Evolutionary conservation across 2,329 filamentous ascomycete species (phyloP).

Genomic region (Aspergillus oerlinghausenensis): DNA sequence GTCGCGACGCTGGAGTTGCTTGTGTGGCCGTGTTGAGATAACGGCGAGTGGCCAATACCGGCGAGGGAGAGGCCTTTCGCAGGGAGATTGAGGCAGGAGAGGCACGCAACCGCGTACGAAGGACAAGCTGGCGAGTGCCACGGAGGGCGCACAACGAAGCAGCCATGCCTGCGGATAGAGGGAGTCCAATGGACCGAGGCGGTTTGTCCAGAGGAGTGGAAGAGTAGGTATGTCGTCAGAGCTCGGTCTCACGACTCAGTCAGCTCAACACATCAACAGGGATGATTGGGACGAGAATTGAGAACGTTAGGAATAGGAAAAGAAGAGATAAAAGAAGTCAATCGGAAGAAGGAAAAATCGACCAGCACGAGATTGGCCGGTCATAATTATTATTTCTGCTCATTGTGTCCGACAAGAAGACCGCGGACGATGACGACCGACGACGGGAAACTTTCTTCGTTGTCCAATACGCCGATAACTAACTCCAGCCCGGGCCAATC

Average conservation of each 20-base stretch:
- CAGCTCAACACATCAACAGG: neutral
- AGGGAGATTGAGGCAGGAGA: constrained; percentile 19
- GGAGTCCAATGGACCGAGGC: neutral
- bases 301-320: neutral
- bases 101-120: constrained; percentile 27
- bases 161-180: constrained; percentile 20
- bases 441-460: constrained; percentile 12
- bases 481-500: constrained; percentile 12
- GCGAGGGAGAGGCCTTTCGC: constrained; percentile 22
- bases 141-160: constrained; percentile 33
- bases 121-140: constrained; percentile 31
- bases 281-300: neutral
- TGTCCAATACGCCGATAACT: constrained; percentile 7
- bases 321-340: constrained; percentile 2
- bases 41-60: constrained; percentile 27
- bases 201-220: too few relatives aligned
- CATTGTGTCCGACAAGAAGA: constrained; percentile 7
- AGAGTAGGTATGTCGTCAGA: neutral
- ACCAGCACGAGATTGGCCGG: neutral
- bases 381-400: neutral
- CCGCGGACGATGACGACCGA: constrained; percentile 13
- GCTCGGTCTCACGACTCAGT: neutral
- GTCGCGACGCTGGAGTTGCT: constrained; percentile 20
- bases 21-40: constrained; percentile 25
- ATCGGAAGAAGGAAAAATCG: constrained; percentile 4